Conservation (phyloP, 1,139 yeast genomes). For the Kodamaea derodonti region DNA sequence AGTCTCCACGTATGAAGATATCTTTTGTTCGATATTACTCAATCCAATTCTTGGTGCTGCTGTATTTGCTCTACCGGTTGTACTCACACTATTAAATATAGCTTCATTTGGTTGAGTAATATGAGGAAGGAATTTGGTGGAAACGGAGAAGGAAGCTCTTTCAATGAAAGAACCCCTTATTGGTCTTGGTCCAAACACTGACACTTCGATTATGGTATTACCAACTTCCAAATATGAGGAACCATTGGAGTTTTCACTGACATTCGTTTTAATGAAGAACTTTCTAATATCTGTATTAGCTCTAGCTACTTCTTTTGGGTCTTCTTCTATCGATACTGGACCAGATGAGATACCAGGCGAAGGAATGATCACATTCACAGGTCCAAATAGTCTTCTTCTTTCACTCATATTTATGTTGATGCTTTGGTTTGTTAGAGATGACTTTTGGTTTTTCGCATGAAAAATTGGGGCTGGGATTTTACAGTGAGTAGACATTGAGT, state of each 20-base stretch:
- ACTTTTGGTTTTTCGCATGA: constrained; percentile 4
- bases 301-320: constrained; percentile 4
- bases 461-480: too few relatives aligned
- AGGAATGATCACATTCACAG: constrained; percentile 54
- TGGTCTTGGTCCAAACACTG: constrained; percentile 89
- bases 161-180: constrained; percentile 72
- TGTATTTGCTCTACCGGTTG: constrained; percentile 14
- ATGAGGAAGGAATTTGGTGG: constrained; percentile 56
- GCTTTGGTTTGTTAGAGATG: constrained; percentile 4
- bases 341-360: constrained; percentile 17
- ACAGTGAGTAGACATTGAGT: too few relatives aligned
- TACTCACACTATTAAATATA: constrained; percentile 19
- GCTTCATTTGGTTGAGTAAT: constrained; percentile 37
- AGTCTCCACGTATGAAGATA: constrained; percentile 55
- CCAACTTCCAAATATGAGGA: constrained; percentile 75
- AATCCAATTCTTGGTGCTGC: constrained; percentile 36
- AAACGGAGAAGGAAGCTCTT: constrained; percentile 66
- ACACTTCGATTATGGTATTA: constrained; percentile 57
- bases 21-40: constrained; percentile 47
- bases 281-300: constrained; percentile 25
- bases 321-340: constrained; percentile 1
- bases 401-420: constrained; percentile 32
- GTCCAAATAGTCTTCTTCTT: constrained; percentile 72
- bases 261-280: constrained; percentile 55
- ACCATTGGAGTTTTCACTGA: constrained; percentile 73